Evolutionary conservation across 169 alveolate species (phyloP).

Genomic region (Besnoitia besnoiti): DNA sequence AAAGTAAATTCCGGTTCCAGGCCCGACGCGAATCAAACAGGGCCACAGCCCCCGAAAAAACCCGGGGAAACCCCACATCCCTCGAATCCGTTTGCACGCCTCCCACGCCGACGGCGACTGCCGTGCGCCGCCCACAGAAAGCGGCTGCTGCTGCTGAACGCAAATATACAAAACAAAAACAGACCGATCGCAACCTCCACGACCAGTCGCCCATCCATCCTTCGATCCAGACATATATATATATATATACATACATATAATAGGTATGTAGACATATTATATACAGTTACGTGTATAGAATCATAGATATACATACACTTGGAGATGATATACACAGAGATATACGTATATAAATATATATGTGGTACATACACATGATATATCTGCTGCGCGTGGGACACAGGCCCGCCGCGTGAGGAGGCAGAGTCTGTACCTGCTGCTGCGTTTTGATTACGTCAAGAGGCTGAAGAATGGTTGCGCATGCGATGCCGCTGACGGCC

Average conservation of each 20-base stretch:
- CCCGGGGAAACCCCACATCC: slow-evolving; percentile 58
- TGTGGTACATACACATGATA: background rate
- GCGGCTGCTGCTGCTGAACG: slow-evolving; percentile 56
- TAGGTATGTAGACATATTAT: no score
- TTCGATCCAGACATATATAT: no score
- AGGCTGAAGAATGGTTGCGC: slow-evolving; percentile 66
- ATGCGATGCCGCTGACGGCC: slow-evolving; percentile 57
- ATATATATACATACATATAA: no score
- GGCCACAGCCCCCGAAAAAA: slow-evolving; percentile 68
- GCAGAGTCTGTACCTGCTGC: slow-evolving; percentile 13
- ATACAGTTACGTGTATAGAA: no score
- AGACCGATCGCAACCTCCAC: background rate
- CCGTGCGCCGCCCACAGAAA: background rate
- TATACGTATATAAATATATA: background rate
- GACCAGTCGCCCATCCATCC: no score
- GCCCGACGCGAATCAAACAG: slow-evolving; percentile 67
- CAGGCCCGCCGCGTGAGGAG: no score
- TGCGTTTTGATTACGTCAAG: slow-evolving; percentile 70
- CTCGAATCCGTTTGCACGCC: slow-evolving; percentile 40
- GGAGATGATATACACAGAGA: background rate
- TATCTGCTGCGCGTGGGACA: no score
- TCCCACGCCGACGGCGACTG: slow-evolving; percentile 23
- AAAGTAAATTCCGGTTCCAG: slow-evolving; percentile 64
- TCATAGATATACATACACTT: background rate
- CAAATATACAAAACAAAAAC: background rate